Base-by-base conservation (phyloP, 73 alveolate genomes). In the Paramecium sexaurelia region DNA sequence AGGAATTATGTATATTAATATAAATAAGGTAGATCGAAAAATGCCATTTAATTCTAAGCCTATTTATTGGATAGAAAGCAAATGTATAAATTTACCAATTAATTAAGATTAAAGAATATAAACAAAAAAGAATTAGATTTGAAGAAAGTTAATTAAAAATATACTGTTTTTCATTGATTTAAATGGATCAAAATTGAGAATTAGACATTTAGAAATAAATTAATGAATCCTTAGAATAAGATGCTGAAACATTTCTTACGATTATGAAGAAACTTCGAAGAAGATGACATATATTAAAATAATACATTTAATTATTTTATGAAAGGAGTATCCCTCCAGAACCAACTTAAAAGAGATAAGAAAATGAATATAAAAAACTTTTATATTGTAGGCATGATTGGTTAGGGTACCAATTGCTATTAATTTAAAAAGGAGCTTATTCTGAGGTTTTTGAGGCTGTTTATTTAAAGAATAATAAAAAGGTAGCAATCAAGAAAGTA, bases 381-480 rank as follows among this genome's bases (percentile, higher is more conserved):
- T 71, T 35, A 71, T 71, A 71, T 71, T 3, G 36, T 71, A 0
- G 86, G 61, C 32, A 71, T 71, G 86, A 71, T 71, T 33, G 86
- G 32, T 35, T 33, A 71, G 56, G 61, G 86, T 71, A 51, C 3
- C 33, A 17, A 0, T 4, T 17, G 19, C 5, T 17, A 0, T 51
- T 51, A 51, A 51, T 17, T 17, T 45, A 45, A 45, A 3, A 13
- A 71, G 86, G 86, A 7, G 86, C 86, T 11, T 71, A 71, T 37
- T 71, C 86, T 5, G 86, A 71, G 56, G 86, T 71, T 37, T 71
- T 27, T 36, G 86, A 71, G 86, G 86, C 86, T 33, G 33, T 71
- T 36, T n/a, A 71, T 33, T 40, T 71, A 15, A 78, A 78, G 55
- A 41, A 3, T 17, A 78, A 78, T 78, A 78, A 43, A 78, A 78